Evolutionary conservation across 2,329 filamentous ascomycete species (phyloP).

Genomic region (Lecanicillium sp.): DNA sequence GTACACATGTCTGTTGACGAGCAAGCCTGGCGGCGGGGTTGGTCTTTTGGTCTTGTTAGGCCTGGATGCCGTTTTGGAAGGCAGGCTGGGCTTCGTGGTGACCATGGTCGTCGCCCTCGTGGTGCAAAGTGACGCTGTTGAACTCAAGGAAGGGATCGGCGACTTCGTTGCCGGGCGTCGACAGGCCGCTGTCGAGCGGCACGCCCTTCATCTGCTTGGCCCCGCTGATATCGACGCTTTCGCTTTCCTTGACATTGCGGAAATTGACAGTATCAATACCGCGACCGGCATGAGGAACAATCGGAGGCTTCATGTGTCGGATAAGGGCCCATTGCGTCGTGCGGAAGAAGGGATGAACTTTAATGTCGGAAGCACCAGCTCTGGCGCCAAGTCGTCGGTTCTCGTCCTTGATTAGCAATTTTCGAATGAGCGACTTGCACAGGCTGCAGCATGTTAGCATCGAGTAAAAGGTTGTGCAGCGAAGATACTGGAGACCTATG

Average conservation of each 20-base stretch:
- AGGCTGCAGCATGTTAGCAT: slow-evolving; percentile 49
- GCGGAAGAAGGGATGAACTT: slow-evolving; percentile 91
- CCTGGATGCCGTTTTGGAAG: slow-evolving; percentile 17
- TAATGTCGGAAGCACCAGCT: slow-evolving; percentile 94
- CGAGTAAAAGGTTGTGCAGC: slow-evolving; percentile 13
- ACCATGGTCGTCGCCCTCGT: slow-evolving; percentile 75
- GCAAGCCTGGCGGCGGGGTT: slow-evolving; percentile 13
- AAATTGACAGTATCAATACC: slow-evolving; percentile 96
- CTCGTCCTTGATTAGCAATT: slow-evolving; percentile 96
- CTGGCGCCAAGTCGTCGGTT: slow-evolving; percentile 87
- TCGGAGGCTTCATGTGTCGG: slow-evolving; percentile 95
- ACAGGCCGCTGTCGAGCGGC: slow-evolving; percentile 76
- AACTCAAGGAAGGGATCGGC: slow-evolving; percentile 96
- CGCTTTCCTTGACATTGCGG: slow-evolving; percentile 94
- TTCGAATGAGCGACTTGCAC: slow-evolving; percentile 94
- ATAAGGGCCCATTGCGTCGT: slow-evolving; percentile 95
- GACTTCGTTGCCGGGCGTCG: slow-evolving; percentile 76
- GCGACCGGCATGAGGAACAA: slow-evolving; percentile 84
- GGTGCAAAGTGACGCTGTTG: slow-evolving; percentile 94
- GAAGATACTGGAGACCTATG: not conserved
- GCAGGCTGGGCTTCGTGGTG: slow-evolving; percentile 26
- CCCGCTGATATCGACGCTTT: slow-evolving; percentile 79
- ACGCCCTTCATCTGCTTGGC: slow-evolving; percentile 61
- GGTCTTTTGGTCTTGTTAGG: slow-evolving; percentile 10
- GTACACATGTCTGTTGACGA: slow-evolving; percentile 16